Conservation (phyloP, 163 green algal genomes). For the Volvox carteri region DNA sequence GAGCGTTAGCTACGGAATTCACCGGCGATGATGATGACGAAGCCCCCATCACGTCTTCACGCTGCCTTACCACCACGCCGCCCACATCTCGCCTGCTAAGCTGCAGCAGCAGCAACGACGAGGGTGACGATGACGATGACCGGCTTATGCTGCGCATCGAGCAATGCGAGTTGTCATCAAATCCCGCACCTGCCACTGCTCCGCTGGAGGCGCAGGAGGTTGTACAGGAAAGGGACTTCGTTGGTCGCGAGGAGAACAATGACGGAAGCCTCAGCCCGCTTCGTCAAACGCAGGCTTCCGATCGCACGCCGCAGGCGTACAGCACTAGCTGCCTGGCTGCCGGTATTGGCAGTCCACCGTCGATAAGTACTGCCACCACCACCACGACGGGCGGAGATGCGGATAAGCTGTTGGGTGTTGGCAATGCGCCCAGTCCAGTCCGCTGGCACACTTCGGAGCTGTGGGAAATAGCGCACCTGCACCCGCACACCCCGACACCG, state of each 20-base stretch:
- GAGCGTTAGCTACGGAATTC: too few relatives aligned
- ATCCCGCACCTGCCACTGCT: too few relatives aligned
- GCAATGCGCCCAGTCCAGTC: neutral
- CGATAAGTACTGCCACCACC: neutral
- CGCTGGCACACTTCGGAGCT: constrained; percentile 29
- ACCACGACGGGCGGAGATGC: neutral
- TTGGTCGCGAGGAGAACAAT: too few relatives aligned
- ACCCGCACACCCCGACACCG: neutral
- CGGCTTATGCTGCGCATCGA: too few relatives aligned
- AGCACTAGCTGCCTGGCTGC: neutral
- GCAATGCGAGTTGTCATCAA: too few relatives aligned
- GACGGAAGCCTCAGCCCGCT: constrained; percentile 7
- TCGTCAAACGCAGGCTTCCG: neutral
- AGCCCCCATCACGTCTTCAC: neutral
- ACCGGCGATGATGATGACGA: neutral
- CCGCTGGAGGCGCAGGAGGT: neutral
- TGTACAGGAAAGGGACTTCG: neutral
- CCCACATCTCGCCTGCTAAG: neutral
- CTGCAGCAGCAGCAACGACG: neutral
- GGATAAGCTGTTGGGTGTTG: neutral
- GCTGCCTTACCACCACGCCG: constrained; percentile 3
- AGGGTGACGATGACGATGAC: neutral
- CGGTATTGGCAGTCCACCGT: neutral
- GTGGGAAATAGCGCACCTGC: constrained; percentile 4
- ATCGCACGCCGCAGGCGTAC: neutral